phyloP scores from a whole-genome alignment of 345 rosid species.

The Bruguiera gymnorhiza region DNA sequence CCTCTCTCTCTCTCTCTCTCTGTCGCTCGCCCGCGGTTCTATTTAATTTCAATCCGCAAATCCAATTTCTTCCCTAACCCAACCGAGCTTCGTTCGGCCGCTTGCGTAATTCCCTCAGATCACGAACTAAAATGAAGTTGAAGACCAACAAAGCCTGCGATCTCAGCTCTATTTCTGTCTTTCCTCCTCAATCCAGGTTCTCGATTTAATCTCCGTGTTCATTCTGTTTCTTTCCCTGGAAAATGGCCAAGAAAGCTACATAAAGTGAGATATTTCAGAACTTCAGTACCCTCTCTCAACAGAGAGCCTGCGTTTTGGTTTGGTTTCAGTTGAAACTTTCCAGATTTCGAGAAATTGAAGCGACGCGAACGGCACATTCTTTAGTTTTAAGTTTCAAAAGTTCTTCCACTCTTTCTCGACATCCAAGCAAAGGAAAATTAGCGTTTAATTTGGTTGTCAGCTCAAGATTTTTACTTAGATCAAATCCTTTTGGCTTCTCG shows the following conservation, averaged over 20 bases:
- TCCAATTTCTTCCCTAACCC: too few species aligned
- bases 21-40: too few species aligned
- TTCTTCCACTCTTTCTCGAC: neutral
- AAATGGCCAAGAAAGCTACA: neutral
- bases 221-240: slow-evolving; percentile 15
- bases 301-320: too few species aligned
- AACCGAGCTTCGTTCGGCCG: too few species aligned
- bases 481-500: too few species aligned
- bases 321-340: neutral
- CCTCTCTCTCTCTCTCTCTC: too few species aligned
- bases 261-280: neutral
- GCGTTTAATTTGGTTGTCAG: too few species aligned
- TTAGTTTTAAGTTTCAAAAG: neutral
- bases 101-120: too few species aligned
- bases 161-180: slow-evolving; percentile 77
- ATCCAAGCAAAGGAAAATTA: neutral
- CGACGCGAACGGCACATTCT: neutral
- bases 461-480: too few species aligned
- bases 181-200: slow-evolving; percentile 85
- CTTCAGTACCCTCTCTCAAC: too few species aligned
- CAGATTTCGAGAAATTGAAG: neutral
- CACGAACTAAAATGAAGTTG: slow-evolving; percentile 55
- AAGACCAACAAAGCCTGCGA: slow-evolving; percentile 92
- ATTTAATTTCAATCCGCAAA: too few species aligned
- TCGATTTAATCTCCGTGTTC: slow-evolving; percentile 1